Percentiles rank a stretch among this genome's conserved stretches.
These are phyloP conservation scores for Tagetes patula DNA, from an alignment of 129 eudicot species.

Conservation along the genomic window DNA sequence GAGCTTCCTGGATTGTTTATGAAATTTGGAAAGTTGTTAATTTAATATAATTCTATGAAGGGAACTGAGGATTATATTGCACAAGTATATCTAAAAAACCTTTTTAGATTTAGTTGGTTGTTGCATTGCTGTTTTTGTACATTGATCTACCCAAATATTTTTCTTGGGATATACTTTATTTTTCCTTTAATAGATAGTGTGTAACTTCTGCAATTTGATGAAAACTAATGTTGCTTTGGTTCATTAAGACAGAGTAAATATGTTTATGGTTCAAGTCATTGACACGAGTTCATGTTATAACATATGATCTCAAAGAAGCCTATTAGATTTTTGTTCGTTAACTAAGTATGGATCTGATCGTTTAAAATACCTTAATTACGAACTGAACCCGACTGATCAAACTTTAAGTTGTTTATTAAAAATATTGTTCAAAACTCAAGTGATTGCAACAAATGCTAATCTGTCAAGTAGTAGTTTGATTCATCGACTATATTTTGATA, in stretches of 20 bases:
- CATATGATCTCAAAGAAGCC: too few species aligned
- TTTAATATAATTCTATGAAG: constrained; percentile 26
- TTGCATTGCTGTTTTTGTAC: constrained; percentile 31
- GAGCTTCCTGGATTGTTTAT: constrained; percentile 11
- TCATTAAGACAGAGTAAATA: not conserved
- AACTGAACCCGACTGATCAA: too few species aligned
- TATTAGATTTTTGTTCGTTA: too few species aligned
- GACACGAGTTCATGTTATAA: not conserved
- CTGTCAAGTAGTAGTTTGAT: too few species aligned
- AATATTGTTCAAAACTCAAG: too few species aligned
- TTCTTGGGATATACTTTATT: constrained; percentile 11
- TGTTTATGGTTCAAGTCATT: not conserved
- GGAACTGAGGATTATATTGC: constrained; percentile 17
- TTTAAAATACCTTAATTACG: too few species aligned
- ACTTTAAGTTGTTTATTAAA: too few species aligned
- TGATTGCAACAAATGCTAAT: too few species aligned
- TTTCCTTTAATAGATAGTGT: constrained; percentile 20
- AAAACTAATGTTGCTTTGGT: constrained; percentile 21
- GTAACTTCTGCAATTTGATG: constrained; percentile 14
- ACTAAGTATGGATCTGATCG: too few species aligned
- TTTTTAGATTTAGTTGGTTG: constrained; percentile 34
- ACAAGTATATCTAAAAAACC: constrained; percentile 2
- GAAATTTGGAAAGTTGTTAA: constrained; percentile 31
- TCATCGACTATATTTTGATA: not conserved
- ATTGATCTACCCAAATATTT: constrained; percentile 18